Percentiles rank a stretch among this genome's conserved stretches.
phyloP scores from a whole-genome alignment of 495 filamentous ascomycete genomes.

The Aspergillus campestris region DNA sequence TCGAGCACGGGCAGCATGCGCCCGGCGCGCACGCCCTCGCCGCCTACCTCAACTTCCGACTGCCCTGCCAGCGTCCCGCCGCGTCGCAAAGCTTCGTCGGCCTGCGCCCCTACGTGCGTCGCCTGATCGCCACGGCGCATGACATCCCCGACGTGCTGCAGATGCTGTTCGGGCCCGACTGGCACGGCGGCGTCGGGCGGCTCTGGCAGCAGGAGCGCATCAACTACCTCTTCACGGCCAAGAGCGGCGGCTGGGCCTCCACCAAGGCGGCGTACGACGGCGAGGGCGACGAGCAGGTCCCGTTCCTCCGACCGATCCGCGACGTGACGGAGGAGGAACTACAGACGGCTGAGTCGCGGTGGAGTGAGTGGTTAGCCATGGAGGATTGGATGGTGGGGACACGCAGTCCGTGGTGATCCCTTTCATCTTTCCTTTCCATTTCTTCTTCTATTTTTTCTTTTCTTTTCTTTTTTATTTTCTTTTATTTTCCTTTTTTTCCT shows the following conservation, averaged over 20 bases:
- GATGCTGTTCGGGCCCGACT: conserved; percentile 85
- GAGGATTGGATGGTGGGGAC: conserved; percentile 91
- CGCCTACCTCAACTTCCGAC: conserved; percentile 78
- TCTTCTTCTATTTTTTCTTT: conserved; percentile 8
- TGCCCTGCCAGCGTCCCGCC: conserved; percentile 32
- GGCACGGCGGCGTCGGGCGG: conserved; percentile 64
- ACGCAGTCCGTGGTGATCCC: conserved; percentile 41
- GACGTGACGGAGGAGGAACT: conserved; percentile 71
- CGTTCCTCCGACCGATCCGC: conserved; percentile 72
- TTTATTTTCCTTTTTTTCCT: no score
- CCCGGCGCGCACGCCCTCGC: conserved; percentile 75
- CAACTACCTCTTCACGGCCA: conserved; percentile 94
- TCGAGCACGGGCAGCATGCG: conserved; percentile 76
- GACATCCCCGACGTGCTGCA: conserved; percentile 70
- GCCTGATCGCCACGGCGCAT: conserved; percentile 79
- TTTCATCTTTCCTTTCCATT: not conserved
- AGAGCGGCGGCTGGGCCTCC: conserved; percentile 77
- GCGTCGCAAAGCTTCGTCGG: conserved; percentile 23
- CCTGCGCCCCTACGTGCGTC: conserved; percentile 79
- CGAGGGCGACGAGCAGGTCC: conserved; percentile 65
- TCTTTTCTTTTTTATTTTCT: conserved; percentile 12
- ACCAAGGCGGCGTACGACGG: conserved; percentile 88
- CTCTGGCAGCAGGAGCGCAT: conserved; percentile 78
- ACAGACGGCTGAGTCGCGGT: conserved; percentile 65
- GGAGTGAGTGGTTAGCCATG: conserved; percentile 88